Conservation (phyloP, 75 land plant species). For the Chamaecyparis obtusa region DNA sequence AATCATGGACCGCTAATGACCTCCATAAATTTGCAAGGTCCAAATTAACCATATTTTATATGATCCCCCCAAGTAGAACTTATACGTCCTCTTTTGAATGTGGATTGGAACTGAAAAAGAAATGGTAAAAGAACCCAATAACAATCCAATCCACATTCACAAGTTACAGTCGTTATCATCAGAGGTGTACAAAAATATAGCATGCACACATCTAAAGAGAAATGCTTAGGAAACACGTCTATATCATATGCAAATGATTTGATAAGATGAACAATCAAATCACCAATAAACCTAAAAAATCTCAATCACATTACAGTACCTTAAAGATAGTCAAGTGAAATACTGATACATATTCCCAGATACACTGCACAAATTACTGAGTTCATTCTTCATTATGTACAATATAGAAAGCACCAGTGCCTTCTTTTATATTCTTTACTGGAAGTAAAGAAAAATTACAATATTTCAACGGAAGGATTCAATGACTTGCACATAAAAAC, state of each 20-base stretch:
- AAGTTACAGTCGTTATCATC: not conserved
- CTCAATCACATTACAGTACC: not conserved
- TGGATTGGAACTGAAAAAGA: not conserved
- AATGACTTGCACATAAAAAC: constrained; percentile 3
- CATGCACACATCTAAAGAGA: not conserved
- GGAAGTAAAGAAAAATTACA: constrained; percentile 6
- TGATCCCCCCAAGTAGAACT: not conserved
- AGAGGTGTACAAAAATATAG: not conserved
- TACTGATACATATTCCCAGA: not conserved
- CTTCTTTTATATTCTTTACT: constrained; percentile 9
- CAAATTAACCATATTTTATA: no score
- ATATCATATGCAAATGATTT: not conserved
- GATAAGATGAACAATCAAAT: not conserved
- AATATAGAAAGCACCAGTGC: constrained; percentile 7
- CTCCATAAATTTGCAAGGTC: not conserved
- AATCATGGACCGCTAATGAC: not conserved
- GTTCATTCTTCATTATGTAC: constrained; percentile 15
- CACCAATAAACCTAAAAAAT: not conserved
- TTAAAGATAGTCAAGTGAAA: not conserved
- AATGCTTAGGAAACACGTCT: not conserved
- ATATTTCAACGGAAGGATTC: not conserved
- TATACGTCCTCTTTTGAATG: not conserved
- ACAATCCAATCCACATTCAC: not conserved
- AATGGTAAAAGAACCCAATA: not conserved
- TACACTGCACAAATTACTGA: not conserved